Evolutionary conservation across 352 stramenopile species (phyloP), one percentile per base, ranked within the genome.

Genomic region (Phytophthora ohioensis): DNA sequence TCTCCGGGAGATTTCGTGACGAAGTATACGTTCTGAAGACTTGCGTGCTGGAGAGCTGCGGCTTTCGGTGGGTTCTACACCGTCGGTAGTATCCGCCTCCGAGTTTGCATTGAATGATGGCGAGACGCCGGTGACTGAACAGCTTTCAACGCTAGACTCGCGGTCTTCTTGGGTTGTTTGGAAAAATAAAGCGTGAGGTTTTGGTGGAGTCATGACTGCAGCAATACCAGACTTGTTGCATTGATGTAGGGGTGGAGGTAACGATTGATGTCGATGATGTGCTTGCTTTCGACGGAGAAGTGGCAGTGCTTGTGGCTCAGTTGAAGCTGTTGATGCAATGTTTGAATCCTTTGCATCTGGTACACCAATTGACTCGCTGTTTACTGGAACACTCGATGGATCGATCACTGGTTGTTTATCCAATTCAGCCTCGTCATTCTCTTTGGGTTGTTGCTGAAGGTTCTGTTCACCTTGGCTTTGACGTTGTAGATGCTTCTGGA

Each of bases 141-240:
- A 70, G 4, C 27, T 69, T 54, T 64, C 35, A 11, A 73, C 17
- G 34, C 35, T 64, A 15, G 68, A 72, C 15, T 59, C 27, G 1
- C 58, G 46, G 49, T 70, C 58, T 57, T 67, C 55, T 15, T 58
- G 47, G 11, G 30, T 8, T 12, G 41, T 66, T 39, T 77, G 64
- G n/a, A 77, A 77, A 54, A 71, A 77, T n/a, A 77, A 46, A 1
- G 64, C 49, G 21, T 70, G 64, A 7, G 45, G 13, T 51, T 75
- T 75, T 15, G 39, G 21, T 32, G 55, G 60, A 3, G 55, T 57
- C 17, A 53, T 51, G 3, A 59, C 27, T 30, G 57, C 30, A 46
- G 49, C 2, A 39, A 60, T 43, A 17, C 45, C 45, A 42, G 46
- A 57, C 10, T 42, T 30, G 12, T 15, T 63, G 12, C 55, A 48